A percentile compares a stretch with the other conserved stretches of the same genome.
Evolutionary conservation across 179 eudicot genomes (phyloP).

Genomic region (Spergularia azorica): DNA sequence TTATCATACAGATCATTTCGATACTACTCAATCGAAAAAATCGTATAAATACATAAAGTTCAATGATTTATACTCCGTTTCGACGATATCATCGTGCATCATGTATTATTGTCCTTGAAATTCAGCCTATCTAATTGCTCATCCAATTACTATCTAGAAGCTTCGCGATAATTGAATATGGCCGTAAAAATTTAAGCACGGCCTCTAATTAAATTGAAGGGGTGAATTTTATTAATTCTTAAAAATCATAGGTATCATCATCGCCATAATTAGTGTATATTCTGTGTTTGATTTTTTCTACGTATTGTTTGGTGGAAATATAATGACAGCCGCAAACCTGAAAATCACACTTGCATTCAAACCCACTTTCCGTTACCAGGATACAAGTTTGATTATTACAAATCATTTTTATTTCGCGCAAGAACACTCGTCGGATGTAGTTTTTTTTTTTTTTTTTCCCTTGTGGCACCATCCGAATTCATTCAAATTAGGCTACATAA

Average conservation of each 20-base stretch:
- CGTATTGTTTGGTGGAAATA: conserved; percentile 10
- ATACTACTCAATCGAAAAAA: too few species aligned
- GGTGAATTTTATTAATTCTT: background rate
- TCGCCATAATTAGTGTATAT: background rate
- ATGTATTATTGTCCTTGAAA: background rate
- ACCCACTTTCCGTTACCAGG: conserved; percentile 29
- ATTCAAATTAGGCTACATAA: too few species aligned
- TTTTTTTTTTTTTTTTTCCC: too few species aligned
- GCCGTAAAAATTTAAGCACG: too few species aligned
- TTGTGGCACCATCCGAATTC: too few species aligned
- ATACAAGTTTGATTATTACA: conserved; percentile 22
- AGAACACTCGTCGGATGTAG: background rate
- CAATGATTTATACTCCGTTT: too few species aligned
- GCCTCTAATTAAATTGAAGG: too few species aligned
- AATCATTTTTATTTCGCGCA: conserved; percentile 17
- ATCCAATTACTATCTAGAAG: too few species aligned
- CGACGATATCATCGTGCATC: background rate
- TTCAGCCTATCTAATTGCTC: background rate
- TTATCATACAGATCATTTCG: too few species aligned
- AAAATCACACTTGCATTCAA: conserved; percentile 24
- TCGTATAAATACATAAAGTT: too few species aligned
- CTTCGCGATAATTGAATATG: too few species aligned
- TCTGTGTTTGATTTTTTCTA: background rate
- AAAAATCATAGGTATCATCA: background rate
- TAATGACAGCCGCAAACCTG: conserved; percentile 27